A percentile compares a stretch with the other conserved stretches of the same genome.
Evolutionary conservation across 345 rosid species (phyloP).

Genomic region (Euclidium syriacum): DNA sequence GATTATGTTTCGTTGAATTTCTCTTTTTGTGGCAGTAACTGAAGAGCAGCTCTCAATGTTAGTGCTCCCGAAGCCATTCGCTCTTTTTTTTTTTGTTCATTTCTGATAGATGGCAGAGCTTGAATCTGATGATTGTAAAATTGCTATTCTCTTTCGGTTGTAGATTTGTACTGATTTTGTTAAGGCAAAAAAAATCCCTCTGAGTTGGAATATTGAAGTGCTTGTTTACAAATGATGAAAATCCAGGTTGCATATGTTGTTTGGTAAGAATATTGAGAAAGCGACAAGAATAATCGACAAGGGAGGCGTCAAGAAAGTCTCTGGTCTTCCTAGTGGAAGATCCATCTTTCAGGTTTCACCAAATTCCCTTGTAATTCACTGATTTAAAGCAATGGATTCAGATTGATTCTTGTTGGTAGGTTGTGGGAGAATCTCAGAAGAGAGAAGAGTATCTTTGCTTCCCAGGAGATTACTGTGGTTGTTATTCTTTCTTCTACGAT

Average conservation of each 20-base stretch:
- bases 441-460: constrained; percentile 87
- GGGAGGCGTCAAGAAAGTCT: constrained; percentile 66
- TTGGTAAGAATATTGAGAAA: constrained; percentile 81
- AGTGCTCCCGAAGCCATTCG: constrained; percentile 20
- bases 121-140: background rate
- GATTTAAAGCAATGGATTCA: background rate
- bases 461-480: constrained; percentile 69
- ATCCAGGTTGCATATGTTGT: constrained; percentile 76
- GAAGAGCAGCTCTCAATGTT: constrained; percentile 77
- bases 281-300: constrained; percentile 79
- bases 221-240: background rate
- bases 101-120: background rate
- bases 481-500: constrained; percentile 89
- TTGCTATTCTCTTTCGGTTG: background rate
- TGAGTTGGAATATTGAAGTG: background rate
- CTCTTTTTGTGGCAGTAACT: constrained; percentile 39
- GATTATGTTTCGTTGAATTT: too few species aligned
- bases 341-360: constrained; percentile 63
- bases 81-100: too few species aligned
- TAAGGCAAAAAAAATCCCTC: background rate
- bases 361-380: background rate
- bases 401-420: constrained; percentile 30
- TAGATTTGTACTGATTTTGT: background rate
- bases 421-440: constrained; percentile 79
- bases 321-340: constrained; percentile 73